Percentiles rank a stretch among this genome's conserved stretches.
phyloP scores from a whole-genome alignment of 257 asterid species.

The Solanum sitiens region DNA sequence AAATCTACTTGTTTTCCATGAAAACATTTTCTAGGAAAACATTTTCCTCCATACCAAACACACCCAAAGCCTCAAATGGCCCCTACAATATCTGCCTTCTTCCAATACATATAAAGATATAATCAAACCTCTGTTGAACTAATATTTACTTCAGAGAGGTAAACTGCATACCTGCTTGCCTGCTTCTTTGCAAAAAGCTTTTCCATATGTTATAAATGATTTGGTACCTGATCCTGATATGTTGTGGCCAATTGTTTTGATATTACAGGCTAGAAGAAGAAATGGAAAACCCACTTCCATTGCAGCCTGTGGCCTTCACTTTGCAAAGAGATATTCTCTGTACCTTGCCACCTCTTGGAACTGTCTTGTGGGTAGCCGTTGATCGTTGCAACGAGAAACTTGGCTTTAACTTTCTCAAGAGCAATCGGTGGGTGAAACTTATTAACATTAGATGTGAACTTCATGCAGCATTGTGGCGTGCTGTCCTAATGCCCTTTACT shows the following conservation, averaged over 20 bases:
- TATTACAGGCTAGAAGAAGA: constrained; percentile 62
- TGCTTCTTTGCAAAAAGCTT: neutral
- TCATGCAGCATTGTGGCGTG: constrained; percentile 49
- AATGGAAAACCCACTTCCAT: constrained; percentile 49
- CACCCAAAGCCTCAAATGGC: neutral
- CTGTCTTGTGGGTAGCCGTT: constrained; percentile 53
- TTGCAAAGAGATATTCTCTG: constrained; percentile 55
- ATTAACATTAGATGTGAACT: constrained; percentile 36
- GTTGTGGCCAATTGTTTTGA: neutral
- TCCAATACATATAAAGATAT: neutral
- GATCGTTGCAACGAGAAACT: constrained; percentile 35
- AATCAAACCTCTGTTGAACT: neutral
- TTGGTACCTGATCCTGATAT: neutral
- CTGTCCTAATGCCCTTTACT: constrained; percentile 51
- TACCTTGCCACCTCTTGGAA: constrained; percentile 69
- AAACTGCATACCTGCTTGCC: neutral
- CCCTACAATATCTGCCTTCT: neutral
- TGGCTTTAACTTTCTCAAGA: constrained; percentile 31
- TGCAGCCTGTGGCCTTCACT: constrained; percentile 41
- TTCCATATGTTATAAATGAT: neutral
- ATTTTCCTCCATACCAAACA: too few relatives aligned
- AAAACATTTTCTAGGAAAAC: too few relatives aligned
- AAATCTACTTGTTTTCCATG: too few relatives aligned
- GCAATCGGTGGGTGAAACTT: constrained; percentile 64
- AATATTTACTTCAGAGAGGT: neutral